Evolutionary conservation across 495 filamentous ascomycete genomes (phyloP), one percentile per base, ranked within the genome.

Genomic region (Neurospora cerealis): DNA sequence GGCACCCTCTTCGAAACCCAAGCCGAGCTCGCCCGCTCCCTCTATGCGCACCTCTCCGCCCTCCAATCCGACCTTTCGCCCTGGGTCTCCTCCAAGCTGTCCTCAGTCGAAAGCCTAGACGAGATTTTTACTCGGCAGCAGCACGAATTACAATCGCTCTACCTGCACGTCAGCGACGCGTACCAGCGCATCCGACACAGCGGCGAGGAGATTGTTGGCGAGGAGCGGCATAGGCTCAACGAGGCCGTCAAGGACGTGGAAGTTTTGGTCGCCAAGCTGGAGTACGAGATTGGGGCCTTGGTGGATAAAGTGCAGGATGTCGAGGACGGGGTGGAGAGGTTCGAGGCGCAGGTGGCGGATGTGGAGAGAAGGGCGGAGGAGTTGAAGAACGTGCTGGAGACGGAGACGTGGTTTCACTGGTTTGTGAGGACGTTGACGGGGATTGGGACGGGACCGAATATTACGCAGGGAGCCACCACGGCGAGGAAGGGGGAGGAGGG

Each of bases 201-300:
- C 54, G 89, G 89, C 6, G 88, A 89, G 70, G 90, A 93, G 71
- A 83, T 93, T 28, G 78, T 97, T 10, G 84, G 84, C 1, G 88
- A 91, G 38, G 91, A 96, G 83, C 86, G 89, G 37, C 83, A 85
- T 38, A 83, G 87, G 37, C 83, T 97, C 70, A 89, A 86, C 37
- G 96, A 97, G 73, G 87, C 86, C 38, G 86, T 96, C 72, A 92
- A 91, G 79, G 93, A 94, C 74, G 87, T 98, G 24, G 96, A 97
- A 79, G 85, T 90, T 28, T 84, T 97, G 54, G 90, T 90, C 7
- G 93, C 93, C 28, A 96, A 95, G 85, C 85, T 99, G 74, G 95
- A 99, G 78, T 99, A 99, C 80, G 96, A 99, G 83, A 88, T 98
- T 42, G 88, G 89, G 70, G 91, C 89, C 32, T 84, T 99, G 32